Conservation (phyloP, 2,329 filamentous ascomycete species). For the Geosmithia morbida region DNA sequence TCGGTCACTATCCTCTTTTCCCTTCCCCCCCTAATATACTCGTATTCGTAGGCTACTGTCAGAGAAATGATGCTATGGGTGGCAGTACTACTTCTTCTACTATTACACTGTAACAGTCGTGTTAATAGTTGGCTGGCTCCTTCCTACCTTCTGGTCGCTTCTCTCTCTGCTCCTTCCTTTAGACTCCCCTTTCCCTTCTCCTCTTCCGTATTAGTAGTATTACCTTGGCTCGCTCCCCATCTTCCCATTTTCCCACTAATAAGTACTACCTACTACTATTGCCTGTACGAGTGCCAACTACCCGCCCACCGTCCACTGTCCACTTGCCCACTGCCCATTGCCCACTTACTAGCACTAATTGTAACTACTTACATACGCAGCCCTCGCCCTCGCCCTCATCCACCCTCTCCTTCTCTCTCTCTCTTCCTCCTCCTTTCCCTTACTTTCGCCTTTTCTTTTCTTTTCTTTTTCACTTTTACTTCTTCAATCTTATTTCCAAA, state of each 20-base stretch:
- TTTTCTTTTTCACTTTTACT: background rate
- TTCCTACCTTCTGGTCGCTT: too few relatives aligned
- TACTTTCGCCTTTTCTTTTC: background rate
- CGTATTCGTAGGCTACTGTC: too few relatives aligned
- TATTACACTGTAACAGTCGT: too few relatives aligned
- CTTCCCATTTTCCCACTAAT: background rate
- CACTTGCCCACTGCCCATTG: background rate
- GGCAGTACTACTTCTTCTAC: too few relatives aligned
- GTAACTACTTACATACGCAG: background rate
- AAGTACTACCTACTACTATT: too few relatives aligned
- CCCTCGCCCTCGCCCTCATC: constrained; percentile 5
- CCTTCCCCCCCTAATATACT: background rate
- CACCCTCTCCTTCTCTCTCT: constrained; percentile 4
- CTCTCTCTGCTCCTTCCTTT: too few relatives aligned
- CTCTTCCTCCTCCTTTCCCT: constrained; percentile 1
- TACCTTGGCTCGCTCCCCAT: too few relatives aligned
- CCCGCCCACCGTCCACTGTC: background rate
- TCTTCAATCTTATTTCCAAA: background rate
- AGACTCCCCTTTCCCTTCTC: too few relatives aligned
- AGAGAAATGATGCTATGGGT: too few relatives aligned
- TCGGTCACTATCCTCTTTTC: background rate
- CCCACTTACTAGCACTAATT: background rate
- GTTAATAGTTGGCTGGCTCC: too few relatives aligned
- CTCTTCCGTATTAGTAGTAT: too few relatives aligned
- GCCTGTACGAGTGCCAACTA: too few relatives aligned